A percentile compares a stretch with the other conserved stretches of the same genome.
phyloP scores from a whole-genome alignment of 2,329 filamentous ascomycete species.

The Colletotrichum echinochloae region DNA sequence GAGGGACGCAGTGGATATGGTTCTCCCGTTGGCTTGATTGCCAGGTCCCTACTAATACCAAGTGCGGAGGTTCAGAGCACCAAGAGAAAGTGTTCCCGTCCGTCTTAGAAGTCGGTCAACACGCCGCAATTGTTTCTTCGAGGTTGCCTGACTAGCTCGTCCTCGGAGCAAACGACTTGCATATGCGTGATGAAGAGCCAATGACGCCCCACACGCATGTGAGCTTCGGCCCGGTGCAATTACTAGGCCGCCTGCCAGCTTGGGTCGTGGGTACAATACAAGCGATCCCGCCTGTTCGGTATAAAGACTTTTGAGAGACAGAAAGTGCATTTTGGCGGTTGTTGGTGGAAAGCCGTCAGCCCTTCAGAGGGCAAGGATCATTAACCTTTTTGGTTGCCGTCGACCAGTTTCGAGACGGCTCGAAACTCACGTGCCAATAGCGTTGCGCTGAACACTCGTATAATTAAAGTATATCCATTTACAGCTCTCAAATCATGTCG shows the following conservation, averaged over 20 bases:
- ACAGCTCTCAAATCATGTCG: slow-evolving; percentile 24
- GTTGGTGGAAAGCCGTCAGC: neutral
- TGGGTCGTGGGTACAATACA: neutral
- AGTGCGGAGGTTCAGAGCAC: neutral
- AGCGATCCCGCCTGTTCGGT: slow-evolving; percentile 34
- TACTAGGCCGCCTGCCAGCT: slow-evolving; percentile 17
- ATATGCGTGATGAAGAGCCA: slow-evolving; percentile 2
- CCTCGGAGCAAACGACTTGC: neutral
- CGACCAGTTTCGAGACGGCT: slow-evolving; percentile 22
- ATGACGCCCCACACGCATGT: neutral
- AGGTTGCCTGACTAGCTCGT: neutral
- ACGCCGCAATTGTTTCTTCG: neutral
- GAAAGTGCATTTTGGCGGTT: neutral
- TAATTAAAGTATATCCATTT: slow-evolving; percentile 2
- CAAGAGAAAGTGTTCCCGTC: neutral
- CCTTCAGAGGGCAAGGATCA: slow-evolving; percentile 6
- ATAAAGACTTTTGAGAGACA: slow-evolving; percentile 1
- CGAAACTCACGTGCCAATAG: slow-evolving; percentile 23
- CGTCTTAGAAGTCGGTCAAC: neutral
- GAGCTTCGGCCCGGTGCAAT: slow-evolving; percentile 28
- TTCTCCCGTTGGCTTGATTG: no score
- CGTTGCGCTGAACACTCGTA: slow-evolving; percentile 20
- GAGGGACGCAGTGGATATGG: neutral
- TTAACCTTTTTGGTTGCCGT: slow-evolving; percentile 6
- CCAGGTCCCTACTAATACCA: no score